Evolutionary conservation across 75 land plant species (phyloP).

Genomic region (Isoetes taiwanensis): DNA sequence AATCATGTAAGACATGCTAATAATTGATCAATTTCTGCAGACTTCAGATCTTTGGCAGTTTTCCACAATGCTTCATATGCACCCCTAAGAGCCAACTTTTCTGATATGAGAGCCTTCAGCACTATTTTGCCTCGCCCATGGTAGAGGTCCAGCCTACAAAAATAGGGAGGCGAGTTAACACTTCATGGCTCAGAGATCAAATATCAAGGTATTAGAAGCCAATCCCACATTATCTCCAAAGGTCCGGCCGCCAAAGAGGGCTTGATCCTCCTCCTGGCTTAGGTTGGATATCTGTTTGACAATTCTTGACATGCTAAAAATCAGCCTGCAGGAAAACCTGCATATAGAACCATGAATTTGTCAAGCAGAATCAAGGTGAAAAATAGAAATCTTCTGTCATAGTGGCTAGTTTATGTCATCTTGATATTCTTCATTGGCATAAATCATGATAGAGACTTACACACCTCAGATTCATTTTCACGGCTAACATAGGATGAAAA

Average conservation of each 20-base stretch:
- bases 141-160: neutral
- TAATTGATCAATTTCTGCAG: no score
- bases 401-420: no score
- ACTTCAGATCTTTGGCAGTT: neutral
- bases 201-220: no score
- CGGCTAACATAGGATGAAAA: constrained; percentile 13
- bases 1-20: no score
- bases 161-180: neutral
- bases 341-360: neutral
- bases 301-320: constrained; percentile 16
- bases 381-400: no score
- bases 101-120: constrained; percentile 17
- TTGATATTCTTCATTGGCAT: no score
- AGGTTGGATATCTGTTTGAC: constrained; percentile 13
- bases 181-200: no score
- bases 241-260: neutral
- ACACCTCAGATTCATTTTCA: constrained; percentile 18
- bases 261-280: constrained; percentile 12
- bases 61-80: constrained; percentile 3
- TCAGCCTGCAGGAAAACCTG: neutral
- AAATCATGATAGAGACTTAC: neutral
- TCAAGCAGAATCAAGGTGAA: neutral
- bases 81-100: constrained; percentile 19
- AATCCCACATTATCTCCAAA: no score
- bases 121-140: constrained; percentile 17